Evolutionary conservation across 2,329 filamentous ascomycete genomes (phyloP), one percentile per base, ranked within the genome.

Genomic region (Celoporthe dispersa): DNA sequence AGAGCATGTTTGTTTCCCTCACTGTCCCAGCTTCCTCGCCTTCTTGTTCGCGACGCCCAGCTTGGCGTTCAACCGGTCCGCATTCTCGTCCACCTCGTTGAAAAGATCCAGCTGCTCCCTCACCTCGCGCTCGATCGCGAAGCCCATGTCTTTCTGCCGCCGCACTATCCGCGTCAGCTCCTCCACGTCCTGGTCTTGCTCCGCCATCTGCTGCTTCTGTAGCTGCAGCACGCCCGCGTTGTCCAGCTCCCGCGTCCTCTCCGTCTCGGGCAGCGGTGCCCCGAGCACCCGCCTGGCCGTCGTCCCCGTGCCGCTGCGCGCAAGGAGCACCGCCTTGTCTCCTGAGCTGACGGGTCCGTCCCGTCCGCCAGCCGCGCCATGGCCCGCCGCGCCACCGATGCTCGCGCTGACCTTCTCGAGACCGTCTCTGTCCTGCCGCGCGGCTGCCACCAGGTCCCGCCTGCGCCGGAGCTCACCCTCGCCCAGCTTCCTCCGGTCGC

Each of bases 141-240:
- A 82, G 0, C 92, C 92, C 87, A 95, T 92, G 80, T 94, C 90
- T 76, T 88, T 90, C 82, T 95, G 91, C 70, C 91, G 83, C 63
- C 89, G 83, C 62, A 95, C 90, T 63, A 93, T 90, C 73, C 88
- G 88, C 1, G 87, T 85, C 68, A 96, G 81, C 74, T 88, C 84
- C 25, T 91, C 86, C 2, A 96, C 86, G 74, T 92, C 90, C 75
- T 90, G 79, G 74, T 96, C 93, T 76, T 97, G 93, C 73, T 92
- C 89, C 67, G 85, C 77, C 84, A 95, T 93, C 78, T 93, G 88
- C 76, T 92, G 86, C 75, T 88, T 85, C 79, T 96, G 93, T 71
- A 96, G 80, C 78, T 92, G 87, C 72, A 94, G 75, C 25, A 96
- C 89, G 0, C 92, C 92, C 5, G 85, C 80, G 75, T 96, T 96